Evolutionary conservation across 129 eudicot genomes (phyloP).

Genomic region (Arctium lappa): DNA sequence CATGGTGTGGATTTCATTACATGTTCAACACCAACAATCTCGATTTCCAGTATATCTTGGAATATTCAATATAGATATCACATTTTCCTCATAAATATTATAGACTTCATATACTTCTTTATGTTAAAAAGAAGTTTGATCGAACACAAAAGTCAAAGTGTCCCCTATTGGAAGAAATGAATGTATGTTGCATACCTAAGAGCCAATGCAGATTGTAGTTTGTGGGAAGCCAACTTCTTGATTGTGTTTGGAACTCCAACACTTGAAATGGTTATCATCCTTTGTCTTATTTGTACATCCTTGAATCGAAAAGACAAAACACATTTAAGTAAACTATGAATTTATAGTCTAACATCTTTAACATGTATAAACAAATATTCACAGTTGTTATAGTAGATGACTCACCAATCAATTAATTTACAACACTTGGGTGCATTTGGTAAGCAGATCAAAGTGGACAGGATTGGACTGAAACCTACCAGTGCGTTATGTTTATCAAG

Average conservation of each 20-base stretch:
- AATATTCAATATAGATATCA: too few relatives aligned
- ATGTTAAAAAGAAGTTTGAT: neutral
- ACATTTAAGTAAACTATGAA: neutral
- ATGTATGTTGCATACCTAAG: slow-evolving; percentile 49
- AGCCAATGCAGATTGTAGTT: slow-evolving; percentile 95
- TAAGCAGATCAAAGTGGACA: too few relatives aligned
- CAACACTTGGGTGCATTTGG: too few relatives aligned
- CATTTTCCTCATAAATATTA: too few relatives aligned
- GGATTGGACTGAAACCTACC: neutral
- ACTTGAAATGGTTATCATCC: slow-evolving; percentile 96
- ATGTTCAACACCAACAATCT: too few relatives aligned
- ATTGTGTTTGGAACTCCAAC: slow-evolving; percentile 99
- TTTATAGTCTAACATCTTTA: neutral
- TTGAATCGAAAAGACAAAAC: slow-evolving; percentile 20
- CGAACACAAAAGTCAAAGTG: neutral
- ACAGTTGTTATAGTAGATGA: too few relatives aligned
- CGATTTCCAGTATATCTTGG: too few relatives aligned
- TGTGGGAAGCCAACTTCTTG: slow-evolving; percentile 75
- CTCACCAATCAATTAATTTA: too few relatives aligned
- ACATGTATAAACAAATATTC: neutral
- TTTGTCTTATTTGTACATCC: slow-evolving; percentile 89
- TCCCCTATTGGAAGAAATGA: neutral
- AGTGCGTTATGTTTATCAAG: neutral
- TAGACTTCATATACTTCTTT: too few relatives aligned
- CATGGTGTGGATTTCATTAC: too few relatives aligned